Evolutionary conservation across 805 yeast species (phyloP).

Genomic region (Lipomyces japonicus): DNA sequence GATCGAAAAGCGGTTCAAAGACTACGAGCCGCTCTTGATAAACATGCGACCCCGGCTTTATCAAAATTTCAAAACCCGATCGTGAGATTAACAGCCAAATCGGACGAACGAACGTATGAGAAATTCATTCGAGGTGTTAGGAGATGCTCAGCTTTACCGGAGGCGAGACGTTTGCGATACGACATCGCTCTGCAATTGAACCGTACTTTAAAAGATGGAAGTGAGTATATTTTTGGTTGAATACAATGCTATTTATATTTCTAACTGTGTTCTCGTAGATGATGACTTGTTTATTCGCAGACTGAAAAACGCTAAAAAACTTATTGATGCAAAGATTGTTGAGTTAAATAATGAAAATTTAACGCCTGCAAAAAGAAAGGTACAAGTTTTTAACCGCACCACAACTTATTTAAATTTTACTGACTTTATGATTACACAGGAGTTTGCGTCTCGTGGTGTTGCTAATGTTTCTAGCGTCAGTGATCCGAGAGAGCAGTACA

Average conservation of each 20-base stretch:
- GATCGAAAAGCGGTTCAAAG: slow-evolving; percentile 72
- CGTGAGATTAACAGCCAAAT: slow-evolving; percentile 40
- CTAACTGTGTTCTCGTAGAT: slow-evolving; percentile 34
- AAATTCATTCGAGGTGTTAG: slow-evolving; percentile 41
- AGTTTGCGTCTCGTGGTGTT: slow-evolving; percentile 1
- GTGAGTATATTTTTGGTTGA: slow-evolving; percentile 1
- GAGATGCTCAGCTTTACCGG: slow-evolving; percentile 39
- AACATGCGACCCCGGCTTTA: slow-evolving; percentile 42
- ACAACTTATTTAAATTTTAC: not conserved
- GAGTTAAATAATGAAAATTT: slow-evolving; percentile 29
- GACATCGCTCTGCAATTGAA: slow-evolving; percentile 48
- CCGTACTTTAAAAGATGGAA: slow-evolving; percentile 39
- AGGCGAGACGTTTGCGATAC: slow-evolving; percentile 49
- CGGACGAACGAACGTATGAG: slow-evolving; percentile 44
- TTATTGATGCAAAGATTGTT: slow-evolving; percentile 36
- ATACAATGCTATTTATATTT: too few relatives aligned
- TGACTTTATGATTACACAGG: slow-evolving; percentile 7
- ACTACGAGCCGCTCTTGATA: slow-evolving; percentile 64
- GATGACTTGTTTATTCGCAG: slow-evolving; percentile 31
- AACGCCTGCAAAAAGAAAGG: slow-evolving; percentile 10
- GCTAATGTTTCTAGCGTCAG: too few relatives aligned
- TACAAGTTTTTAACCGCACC: not conserved
- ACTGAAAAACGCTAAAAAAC: slow-evolving; percentile 35
- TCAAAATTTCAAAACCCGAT: slow-evolving; percentile 16
- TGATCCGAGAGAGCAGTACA: slow-evolving; percentile 34